Base-by-base conservation (phyloP, 192 early-diverging fungal species). In the Coemansia sp. region DNA sequence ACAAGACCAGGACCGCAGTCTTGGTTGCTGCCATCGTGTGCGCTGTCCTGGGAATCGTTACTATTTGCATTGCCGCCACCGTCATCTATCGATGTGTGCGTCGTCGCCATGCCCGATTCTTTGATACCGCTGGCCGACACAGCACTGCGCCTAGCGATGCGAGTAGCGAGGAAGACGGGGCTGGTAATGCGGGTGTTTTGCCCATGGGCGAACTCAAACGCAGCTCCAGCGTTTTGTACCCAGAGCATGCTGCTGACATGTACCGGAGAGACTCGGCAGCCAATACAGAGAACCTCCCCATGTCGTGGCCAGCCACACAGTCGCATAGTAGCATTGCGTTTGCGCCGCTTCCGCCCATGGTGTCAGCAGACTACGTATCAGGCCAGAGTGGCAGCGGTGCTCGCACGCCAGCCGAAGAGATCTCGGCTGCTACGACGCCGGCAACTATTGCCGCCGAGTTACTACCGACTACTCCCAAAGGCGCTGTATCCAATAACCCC, bases 11-110 rank as follows among this genome's bases (percentile, higher is more conserved):
- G 44, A 82, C 76, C 6, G 80, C 74, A 16, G 84, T 85, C 31
- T 51, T 85, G 10, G 75, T 85, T 69, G 84, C 84, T 2, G 76
- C 84, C 5, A 75, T 79, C 10, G 68, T 85, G 29, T 82, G 73
- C 16, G 75, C 79, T 11, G 77, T 85, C 21, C 69, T 85, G 9
- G 84, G 79, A 13, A 46, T 83, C 0, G 29, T 83, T 19, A 69
- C 80, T 24, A 75, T 85, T 56, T 74, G 79, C 10, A 85, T 85
- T 46, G 68, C 79, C 3, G 73, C 78, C 2, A 70, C 78, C 0
- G 73, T 85, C 9, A 67, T 80, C 7, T 77, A 75, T 41, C 78
- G 83, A 35, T 53, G 77, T 37, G 54, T 73, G 24, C 73, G 76
- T 37, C 81, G 83, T 4, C 72, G 78, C 37, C 45, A 46, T 41